Conservation (phyloP, 2,329 filamentous ascomycete species). For the Pseudogymnoascus sp. region DNA sequence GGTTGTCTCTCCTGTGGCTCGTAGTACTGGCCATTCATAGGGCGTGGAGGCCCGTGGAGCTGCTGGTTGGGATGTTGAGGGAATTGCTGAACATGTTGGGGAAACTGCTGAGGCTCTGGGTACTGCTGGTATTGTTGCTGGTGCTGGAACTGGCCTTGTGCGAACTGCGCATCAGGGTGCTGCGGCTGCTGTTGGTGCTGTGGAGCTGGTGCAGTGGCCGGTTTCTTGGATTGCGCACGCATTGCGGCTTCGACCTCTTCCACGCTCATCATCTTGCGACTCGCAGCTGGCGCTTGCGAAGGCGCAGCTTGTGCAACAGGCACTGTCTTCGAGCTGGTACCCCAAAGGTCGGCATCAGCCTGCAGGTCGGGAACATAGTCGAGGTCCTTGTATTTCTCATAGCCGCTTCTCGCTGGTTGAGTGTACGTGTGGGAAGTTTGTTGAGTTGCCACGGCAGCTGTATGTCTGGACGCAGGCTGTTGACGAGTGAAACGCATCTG, state of each 20-base stretch:
- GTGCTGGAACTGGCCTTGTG: constrained; percentile 26
- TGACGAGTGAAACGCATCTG: constrained; percentile 76
- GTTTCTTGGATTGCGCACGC: constrained; percentile 59
- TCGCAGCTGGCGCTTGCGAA: constrained; percentile 27
- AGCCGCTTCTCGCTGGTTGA: constrained; percentile 69
- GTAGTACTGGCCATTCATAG: constrained; percentile 12
- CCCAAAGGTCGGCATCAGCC: constrained; percentile 91
- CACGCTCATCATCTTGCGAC: constrained; percentile 83
- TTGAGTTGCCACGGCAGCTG: constrained; percentile 30
- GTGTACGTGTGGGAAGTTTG: constrained; percentile 36
- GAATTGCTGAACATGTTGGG: constrained; percentile 25
- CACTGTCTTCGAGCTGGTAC: constrained; percentile 54
- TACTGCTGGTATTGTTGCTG: constrained; percentile 20
- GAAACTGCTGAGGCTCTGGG: constrained; percentile 23
- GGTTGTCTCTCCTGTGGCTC: constrained; percentile 3
- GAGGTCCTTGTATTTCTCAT: constrained; percentile 77
- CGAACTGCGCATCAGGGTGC: constrained; percentile 19
- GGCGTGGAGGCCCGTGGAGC: constrained; percentile 23
- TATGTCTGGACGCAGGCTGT: constrained; percentile 48
- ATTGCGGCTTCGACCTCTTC: constrained; percentile 96
- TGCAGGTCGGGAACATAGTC: constrained; percentile 84
- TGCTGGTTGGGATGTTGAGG: constrained; percentile 24
- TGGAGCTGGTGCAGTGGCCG: constrained; percentile 28
- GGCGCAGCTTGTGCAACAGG: constrained; percentile 21
- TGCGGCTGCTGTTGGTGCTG: constrained; percentile 23